A percentile compares a stretch with the other conserved stretches of the same genome.
These are phyloP conservation scores for Arachnomyces sp. DNA, from an alignment of 2,329 filamentous ascomycete species.

Conservation along the genomic window DNA sequence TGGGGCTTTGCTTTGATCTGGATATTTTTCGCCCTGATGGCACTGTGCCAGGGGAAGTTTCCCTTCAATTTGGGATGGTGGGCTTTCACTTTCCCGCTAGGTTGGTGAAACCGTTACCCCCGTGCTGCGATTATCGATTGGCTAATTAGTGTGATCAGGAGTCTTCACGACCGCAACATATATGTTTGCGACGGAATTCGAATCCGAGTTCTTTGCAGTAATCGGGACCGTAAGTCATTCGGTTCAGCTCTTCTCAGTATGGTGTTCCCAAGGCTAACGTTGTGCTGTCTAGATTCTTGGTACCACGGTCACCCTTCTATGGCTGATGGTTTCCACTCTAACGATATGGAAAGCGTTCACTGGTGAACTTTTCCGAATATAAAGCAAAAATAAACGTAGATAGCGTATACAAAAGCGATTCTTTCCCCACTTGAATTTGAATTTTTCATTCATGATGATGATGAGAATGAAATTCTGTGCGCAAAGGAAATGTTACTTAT, in stretches of 20 bases:
- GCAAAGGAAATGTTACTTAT: no score
- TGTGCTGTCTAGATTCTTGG: slow-evolving; percentile 6
- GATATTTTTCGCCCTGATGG: slow-evolving; percentile 47
- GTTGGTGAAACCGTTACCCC: slow-evolving; percentile 32
- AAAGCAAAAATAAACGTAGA: not conserved
- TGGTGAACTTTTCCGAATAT: slow-evolving; percentile 10
- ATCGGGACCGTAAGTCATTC: slow-evolving; percentile 11
- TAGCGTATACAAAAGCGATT: no score
- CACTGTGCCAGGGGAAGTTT: slow-evolving; percentile 35
- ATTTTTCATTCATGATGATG: no score
- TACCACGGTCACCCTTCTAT: slow-evolving; percentile 8
- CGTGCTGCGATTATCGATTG: not conserved
- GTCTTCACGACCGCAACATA: slow-evolving; percentile 12
- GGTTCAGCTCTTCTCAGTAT: not conserved
- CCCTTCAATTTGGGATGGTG: slow-evolving; percentile 55
- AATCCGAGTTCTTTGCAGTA: slow-evolving; percentile 10
- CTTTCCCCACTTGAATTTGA: no score
- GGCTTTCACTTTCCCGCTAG: slow-evolving; percentile 50
- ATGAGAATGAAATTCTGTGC: no score
- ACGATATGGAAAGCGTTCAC: slow-evolving; percentile 12
- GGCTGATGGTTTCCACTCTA: slow-evolving; percentile 11
- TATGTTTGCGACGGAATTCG: slow-evolving; percentile 10
- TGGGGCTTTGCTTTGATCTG: slow-evolving; percentile 50
- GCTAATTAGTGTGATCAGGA: slow-evolving; percentile 2
- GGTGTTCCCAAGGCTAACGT: not conserved